A percentile compares a stretch with the other conserved stretches of the same genome.
Evolutionary conservation across 2,329 filamentous ascomycete genomes (phyloP).

Genomic region (Daldinia sp.): DNA sequence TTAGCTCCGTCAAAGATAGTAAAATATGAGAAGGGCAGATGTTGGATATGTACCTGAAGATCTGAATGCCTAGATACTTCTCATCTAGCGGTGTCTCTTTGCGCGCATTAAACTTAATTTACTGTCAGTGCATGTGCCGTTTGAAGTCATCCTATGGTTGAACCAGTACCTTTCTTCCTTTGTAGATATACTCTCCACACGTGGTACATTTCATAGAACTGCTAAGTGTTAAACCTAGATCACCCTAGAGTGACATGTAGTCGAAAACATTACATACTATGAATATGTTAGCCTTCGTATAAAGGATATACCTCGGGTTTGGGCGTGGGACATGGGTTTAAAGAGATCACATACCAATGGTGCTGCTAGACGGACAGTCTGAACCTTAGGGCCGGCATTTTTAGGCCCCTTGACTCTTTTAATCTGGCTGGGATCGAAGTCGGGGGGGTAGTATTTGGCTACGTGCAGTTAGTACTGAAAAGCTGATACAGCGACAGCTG

Average conservation of each 20-base stretch:
- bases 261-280: conserved; percentile 21
- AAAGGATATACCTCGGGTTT: background rate
- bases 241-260: background rate
- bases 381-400: conserved; percentile 79
- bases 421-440: conserved; percentile 91
- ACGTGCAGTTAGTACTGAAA: conserved; percentile 38
- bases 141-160: conserved; percentile 55
- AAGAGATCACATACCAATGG: conserved; percentile 70
- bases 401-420: conserved; percentile 77
- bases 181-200: conserved; percentile 54
- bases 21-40: background rate
- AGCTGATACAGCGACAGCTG: background rate
- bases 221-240: background rate
- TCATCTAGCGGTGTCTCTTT: conserved; percentile 92
- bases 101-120: conserved; percentile 81
- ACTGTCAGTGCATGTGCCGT: conserved; percentile 53
- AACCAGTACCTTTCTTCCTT: conserved; percentile 37
- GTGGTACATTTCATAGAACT: conserved; percentile 52
- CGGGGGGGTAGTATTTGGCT: conserved; percentile 73
- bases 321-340: conserved; percentile 48
- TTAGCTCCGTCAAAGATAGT: conserved; percentile 15
- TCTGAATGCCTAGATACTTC: conserved; percentile 87
- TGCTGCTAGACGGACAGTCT: conserved; percentile 91
- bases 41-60: conserved; percentile 73
- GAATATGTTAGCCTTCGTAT: conserved; percentile 46